Evolutionary conservation across 306 rosid species (phyloP), one percentile per base, ranked within the genome.

Genomic region (Dalbergia cochinchinensis): DNA sequence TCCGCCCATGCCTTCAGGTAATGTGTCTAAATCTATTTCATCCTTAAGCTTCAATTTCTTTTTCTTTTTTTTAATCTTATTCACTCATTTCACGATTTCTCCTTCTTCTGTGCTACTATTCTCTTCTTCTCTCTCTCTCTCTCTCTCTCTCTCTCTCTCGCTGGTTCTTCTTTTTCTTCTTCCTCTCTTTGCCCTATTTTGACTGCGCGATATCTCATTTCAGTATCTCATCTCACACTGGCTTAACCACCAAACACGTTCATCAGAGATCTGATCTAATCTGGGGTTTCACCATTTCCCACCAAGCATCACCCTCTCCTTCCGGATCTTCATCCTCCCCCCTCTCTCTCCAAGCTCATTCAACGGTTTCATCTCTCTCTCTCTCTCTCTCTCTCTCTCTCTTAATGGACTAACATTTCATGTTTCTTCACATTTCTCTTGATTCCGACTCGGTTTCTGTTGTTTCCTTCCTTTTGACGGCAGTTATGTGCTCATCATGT

Each of bases 341-440:
- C 0, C 53, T 47, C 53, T 47, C 15, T 47, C 53, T 47, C 55
- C 65, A 35, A 18, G 7, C 53, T 7, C 20, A 35, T 55, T 67
- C 68, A 58, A 78, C 60, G 82, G 82, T 78, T 51, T 16, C 55
- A 61, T 54, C 61, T 48, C 59, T 48, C n/a, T 78, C 63, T 60
- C 31, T 69, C 74, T 54, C 61, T 48, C 59, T 48, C n/a, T 78
- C 63, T 60, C 31, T 69, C 74, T 78, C 75, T 37, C 12, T 51
- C 45, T 13, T 22, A 2, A 0, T 20, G 5, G 19, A 10, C 10
- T 5, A 1, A 9, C 4, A 62, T 75, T 75, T 44, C 45, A 12
- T 1, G 26, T 77, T 76, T 77, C 33, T 67, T 77, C 68, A 26
- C 47, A 34, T 60, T 58, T 4, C 5, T 12, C 39, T 66, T 77